These are phyloP conservation scores for Crepidotus sp. DNA, from an alignment of 1,284 basidiomycete genomes.

Conservation along the genomic window DNA sequence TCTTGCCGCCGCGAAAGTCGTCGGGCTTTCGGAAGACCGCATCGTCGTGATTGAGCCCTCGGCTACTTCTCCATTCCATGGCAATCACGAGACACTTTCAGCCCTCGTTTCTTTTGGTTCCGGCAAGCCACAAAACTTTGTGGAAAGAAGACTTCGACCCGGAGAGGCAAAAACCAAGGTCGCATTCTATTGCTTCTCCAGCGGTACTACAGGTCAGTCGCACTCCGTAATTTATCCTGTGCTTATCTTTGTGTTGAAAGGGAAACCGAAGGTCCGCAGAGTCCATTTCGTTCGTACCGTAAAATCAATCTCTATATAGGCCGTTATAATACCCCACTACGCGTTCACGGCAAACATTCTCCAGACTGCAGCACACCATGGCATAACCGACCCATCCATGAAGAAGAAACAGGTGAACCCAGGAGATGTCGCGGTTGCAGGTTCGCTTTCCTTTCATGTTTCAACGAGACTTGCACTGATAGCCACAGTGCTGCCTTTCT, in stretches of 20 bases:
- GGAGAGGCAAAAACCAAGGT: constrained; percentile 63
- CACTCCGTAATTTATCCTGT: neutral
- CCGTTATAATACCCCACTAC: constrained; percentile 63
- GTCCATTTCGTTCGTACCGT: constrained; percentile 3
- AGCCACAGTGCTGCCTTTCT: constrained; percentile 35
- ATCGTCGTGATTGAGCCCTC: constrained; percentile 45
- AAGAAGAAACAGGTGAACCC: constrained; percentile 25
- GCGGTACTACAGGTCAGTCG: constrained; percentile 59
- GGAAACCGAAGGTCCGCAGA: constrained; percentile 59
- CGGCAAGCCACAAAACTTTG: constrained; percentile 33
- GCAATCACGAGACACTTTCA: constrained; percentile 34
- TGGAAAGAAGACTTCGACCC: constrained; percentile 40
- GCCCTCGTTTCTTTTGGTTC: constrained; percentile 48
- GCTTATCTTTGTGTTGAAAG: constrained; percentile 22
- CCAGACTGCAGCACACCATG: constrained; percentile 47
- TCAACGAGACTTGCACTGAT: constrained; percentile 1
- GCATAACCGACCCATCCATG: constrained; percentile 32
- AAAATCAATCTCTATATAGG: constrained; percentile 30
- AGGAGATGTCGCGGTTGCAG: constrained; percentile 50
- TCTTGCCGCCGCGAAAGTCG: constrained; percentile 39
- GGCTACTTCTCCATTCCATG: constrained; percentile 9
- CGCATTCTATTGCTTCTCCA: constrained; percentile 72
- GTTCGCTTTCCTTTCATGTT: constrained; percentile 29
- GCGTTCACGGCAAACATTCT: constrained; percentile 59
- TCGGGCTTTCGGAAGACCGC: constrained; percentile 43